These are phyloP conservation scores for Fistulifera solaris DNA, from an alignment of 108 stramenopile species.

Conservation along the genomic window DNA sequence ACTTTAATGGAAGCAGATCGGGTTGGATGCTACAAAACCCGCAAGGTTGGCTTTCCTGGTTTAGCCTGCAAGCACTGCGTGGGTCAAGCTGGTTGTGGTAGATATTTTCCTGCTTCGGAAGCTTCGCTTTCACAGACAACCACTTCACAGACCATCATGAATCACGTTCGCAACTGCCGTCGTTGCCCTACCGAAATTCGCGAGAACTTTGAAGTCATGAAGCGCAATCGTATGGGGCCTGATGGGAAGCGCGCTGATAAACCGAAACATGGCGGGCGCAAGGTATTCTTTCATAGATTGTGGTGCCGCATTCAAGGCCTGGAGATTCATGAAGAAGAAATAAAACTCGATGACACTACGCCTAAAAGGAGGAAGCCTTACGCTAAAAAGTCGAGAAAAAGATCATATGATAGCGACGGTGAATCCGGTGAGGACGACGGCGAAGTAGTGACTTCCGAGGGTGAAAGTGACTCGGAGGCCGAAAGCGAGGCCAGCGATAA, in stretches of 20 bases:
- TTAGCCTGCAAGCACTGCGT: conserved; percentile 81
- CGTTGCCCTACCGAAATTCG: conserved; percentile 71
- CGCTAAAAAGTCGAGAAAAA: conserved; percentile 20
- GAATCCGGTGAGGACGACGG: conserved; percentile 25
- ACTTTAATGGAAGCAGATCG: conserved; percentile 59
- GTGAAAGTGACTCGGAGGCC: conserved; percentile 27
- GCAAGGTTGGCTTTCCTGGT: conserved; percentile 73
- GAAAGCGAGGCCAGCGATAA: conserved; percentile 22
- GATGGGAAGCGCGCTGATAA: conserved; percentile 61
- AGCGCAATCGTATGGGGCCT: conserved; percentile 58
- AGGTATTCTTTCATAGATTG: conserved; percentile 83
- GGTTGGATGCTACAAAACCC: conserved; percentile 63
- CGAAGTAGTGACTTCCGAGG: conserved; percentile 22
- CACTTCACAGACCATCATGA: conserved; percentile 79
- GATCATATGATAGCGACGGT: conserved; percentile 17
- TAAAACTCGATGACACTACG: conserved; percentile 10
- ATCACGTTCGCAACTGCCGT: conserved; percentile 82
- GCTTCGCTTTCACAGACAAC: conserved; percentile 85
- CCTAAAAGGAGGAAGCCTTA: conserved; percentile 16
- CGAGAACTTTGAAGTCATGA: conserved; percentile 78
- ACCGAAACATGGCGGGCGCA: conserved; percentile 81
- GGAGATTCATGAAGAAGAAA: conserved; percentile 47
- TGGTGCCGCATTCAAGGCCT: conserved; percentile 80
- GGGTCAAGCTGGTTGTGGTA: conserved; percentile 76
- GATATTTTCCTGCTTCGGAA: conserved; percentile 81